Conservation (phyloP, 257 asterid species). For the Plantago major region DNA sequence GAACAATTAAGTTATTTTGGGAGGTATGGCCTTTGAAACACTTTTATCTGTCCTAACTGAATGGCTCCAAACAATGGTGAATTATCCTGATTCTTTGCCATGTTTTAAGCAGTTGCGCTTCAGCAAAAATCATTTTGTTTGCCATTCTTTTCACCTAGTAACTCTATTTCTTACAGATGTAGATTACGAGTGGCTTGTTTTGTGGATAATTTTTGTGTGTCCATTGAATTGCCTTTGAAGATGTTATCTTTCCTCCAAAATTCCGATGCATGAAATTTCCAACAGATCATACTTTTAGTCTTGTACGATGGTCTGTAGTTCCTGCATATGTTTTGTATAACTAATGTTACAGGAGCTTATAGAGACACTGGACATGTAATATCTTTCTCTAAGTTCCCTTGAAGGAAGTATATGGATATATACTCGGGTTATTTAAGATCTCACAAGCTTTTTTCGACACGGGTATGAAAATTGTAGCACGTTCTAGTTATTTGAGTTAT, state of each 20-base stretch:
- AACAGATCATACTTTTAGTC: background rate
- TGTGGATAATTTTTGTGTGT: background rate
- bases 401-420: background rate
- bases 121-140: slow-evolving; percentile 6
- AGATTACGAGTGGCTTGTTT: background rate
- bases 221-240: slow-evolving; percentile 1
- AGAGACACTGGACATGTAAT: too few relatives aligned
- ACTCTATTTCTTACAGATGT: background rate
- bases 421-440: too few relatives aligned
- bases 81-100: slow-evolving; percentile 18
- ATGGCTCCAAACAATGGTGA: slow-evolving; percentile 4
- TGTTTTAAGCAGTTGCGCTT: background rate
- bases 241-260: background rate
- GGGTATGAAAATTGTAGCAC: too few relatives aligned
- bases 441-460: too few relatives aligned
- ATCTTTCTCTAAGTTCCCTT: background rate
- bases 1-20: slow-evolving; percentile 87
- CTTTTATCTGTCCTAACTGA: slow-evolving; percentile 15
- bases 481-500: too few relatives aligned
- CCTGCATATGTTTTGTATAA: too few relatives aligned
- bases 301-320: too few relatives aligned
- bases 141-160: background rate
- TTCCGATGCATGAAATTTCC: slow-evolving; percentile 5
- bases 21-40: slow-evolving; percentile 51
- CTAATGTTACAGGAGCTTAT: too few relatives aligned